A percentile compares a stretch with the other conserved stretches of the same genome.
Evolutionary conservation across 345 rosid species (phyloP).

Genomic region (Acer campestre): DNA sequence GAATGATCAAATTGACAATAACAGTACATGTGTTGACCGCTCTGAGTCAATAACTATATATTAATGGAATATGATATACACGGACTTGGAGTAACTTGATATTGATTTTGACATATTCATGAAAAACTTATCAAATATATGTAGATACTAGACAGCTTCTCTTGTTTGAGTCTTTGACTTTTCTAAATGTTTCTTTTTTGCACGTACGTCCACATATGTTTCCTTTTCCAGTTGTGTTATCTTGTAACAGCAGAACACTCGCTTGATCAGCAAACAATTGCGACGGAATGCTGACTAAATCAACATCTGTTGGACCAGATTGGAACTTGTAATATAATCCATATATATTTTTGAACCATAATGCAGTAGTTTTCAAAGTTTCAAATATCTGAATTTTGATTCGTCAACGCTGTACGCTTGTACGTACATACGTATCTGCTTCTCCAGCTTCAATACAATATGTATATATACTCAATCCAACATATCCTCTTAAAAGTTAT

Average conservation of each 20-base stretch:
- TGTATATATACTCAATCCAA: not conserved
- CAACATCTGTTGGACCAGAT: not conserved
- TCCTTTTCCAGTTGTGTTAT: not conserved
- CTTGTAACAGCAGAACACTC: not conserved
- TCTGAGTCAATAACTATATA: no score
- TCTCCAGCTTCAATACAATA: no score
- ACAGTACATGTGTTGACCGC: no score
- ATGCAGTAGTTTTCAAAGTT: not conserved
- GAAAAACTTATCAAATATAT: no score
- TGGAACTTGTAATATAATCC: not conserved
- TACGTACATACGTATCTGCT: no score
- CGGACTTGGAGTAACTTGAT: no score
- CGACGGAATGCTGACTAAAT: not conserved
- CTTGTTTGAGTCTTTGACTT: not conserved
- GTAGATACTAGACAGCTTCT: not conserved
- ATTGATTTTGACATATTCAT: no score
- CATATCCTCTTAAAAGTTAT: no score
- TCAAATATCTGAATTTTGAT: slow-evolving; percentile 2
- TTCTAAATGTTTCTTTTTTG: not conserved
- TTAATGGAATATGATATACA: no score
- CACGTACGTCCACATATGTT: not conserved
- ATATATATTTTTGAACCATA: not conserved
- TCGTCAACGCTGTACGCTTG: not conserved
- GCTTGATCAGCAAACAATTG: not conserved
- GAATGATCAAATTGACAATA: no score